These are phyloP conservation scores for Aspergillus calidoustus DNA, from an alignment of 2,329 filamentous ascomycete genomes.

Conservation along the genomic window DNA sequence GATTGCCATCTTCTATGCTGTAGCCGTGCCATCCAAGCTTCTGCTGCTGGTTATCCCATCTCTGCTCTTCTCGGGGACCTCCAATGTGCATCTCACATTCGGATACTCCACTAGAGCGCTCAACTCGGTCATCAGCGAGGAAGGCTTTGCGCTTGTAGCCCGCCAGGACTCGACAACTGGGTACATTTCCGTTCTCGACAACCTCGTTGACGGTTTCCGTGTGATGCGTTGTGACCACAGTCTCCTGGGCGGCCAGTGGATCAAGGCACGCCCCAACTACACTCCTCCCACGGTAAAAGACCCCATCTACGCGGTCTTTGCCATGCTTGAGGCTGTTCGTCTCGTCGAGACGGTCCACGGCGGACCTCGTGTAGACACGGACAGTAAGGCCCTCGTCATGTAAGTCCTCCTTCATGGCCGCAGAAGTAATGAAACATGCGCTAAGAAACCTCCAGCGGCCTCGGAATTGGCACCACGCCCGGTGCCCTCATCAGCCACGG, in stretches of 20 bases:
- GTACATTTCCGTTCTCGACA: conserved; percentile 90
- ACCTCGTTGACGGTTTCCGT: conserved; percentile 69
- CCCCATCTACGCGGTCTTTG: conserved; percentile 94
- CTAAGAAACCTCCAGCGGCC: conserved; percentile 61
- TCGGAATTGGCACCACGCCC: conserved; percentile 91
- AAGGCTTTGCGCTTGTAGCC: conserved; percentile 77
- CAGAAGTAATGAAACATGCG: background rate
- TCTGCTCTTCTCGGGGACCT: conserved; percentile 63
- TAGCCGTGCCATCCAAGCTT: conserved; percentile 70
- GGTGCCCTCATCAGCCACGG: conserved; percentile 84
- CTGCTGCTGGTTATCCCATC: conserved; percentile 72
- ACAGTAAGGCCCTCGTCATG: conserved; percentile 84
- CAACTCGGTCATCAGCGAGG: conserved; percentile 66
- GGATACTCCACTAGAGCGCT: conserved; percentile 63
- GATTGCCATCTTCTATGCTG: conserved; percentile 67
- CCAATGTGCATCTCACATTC: conserved; percentile 75
- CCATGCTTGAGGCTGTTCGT: conserved; percentile 89
- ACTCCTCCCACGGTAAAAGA: conserved; percentile 66
- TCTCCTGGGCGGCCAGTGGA: conserved; percentile 90
- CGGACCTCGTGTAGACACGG: conserved; percentile 55
- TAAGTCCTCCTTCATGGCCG: conserved; percentile 50
- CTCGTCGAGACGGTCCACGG: conserved; percentile 66
- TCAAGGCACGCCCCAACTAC: conserved; percentile 56
- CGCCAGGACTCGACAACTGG: conserved; percentile 86
- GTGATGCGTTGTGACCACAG: conserved; percentile 94